These are phyloP conservation scores for Termitomyces sp. DNA, from an alignment of 768 basidiomycete species.

Conservation along the genomic window DNA sequence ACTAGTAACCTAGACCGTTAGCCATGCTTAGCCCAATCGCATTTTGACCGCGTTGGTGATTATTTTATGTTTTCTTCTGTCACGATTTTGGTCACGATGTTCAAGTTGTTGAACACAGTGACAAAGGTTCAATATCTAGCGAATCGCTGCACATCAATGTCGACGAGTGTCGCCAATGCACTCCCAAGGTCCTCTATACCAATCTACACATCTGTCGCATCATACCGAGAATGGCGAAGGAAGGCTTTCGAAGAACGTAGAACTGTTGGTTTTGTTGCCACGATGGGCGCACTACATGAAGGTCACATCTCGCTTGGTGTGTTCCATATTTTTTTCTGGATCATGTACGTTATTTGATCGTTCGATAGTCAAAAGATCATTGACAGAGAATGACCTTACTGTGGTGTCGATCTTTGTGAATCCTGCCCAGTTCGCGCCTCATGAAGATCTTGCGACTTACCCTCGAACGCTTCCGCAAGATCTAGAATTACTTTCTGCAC, in stretches of 20 bases:
- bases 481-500: constrained; percentile 54
- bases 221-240: constrained; percentile 74
- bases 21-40: no score
- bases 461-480: constrained; percentile 84
- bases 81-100: background rate
- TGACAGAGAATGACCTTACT: constrained; percentile 79
- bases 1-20: no score
- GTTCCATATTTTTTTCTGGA: constrained; percentile 20
- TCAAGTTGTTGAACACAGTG: no score
- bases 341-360: background rate
- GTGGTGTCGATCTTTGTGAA: constrained; percentile 97
- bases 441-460: constrained; percentile 90
- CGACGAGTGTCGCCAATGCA: constrained; percentile 6
- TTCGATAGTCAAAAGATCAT: constrained; percentile 67
- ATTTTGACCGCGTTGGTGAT: no score
- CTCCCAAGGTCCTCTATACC: constrained; percentile 41
- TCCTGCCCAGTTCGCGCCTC: constrained; percentile 94
- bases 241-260: constrained; percentile 54
- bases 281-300: constrained; percentile 96
- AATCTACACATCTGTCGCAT: constrained; percentile 56
- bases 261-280: constrained; percentile 92
- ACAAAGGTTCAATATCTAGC: no score
- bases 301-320: constrained; percentile 90
- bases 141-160: constrained; percentile 10
- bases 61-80: no score